These are phyloP conservation scores for Dryas alaskensis DNA, from an alignment of 306 rosid species.

Conservation along the genomic window DNA sequence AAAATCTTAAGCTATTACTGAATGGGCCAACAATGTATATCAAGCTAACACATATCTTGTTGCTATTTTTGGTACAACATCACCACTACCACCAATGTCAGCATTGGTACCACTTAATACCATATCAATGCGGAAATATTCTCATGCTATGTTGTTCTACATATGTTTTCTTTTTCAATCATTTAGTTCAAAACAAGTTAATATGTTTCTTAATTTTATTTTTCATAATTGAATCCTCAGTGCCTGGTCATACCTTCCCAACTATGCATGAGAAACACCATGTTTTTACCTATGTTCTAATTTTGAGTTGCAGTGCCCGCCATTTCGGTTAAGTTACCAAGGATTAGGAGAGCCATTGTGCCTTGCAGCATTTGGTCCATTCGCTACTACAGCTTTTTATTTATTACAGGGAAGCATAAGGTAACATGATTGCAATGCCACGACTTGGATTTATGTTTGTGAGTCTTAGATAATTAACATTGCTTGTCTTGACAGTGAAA, in stretches of 20 bases:
- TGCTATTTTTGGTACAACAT: too few species aligned
- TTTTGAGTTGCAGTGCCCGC: constrained; percentile 71
- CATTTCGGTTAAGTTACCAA: constrained; percentile 83
- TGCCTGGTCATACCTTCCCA: background rate
- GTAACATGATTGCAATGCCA: constrained; percentile 21
- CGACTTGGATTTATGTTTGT: constrained; percentile 2
- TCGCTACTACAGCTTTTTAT: constrained; percentile 79
- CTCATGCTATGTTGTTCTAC: too few species aligned
- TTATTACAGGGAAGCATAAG: constrained; percentile 72
- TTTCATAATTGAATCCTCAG: background rate
- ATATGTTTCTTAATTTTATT: background rate
- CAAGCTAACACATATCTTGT: too few species aligned
- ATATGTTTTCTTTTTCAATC: background rate
- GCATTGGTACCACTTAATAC: background rate
- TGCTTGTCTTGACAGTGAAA: constrained; percentile 43
- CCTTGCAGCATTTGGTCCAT: constrained; percentile 92
- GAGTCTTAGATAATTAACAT: constrained; percentile 18
- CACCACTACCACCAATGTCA: background rate
- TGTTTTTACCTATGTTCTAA: background rate
- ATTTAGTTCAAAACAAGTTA: background rate
- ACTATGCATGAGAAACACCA: background rate
- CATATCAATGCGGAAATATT: background rate
- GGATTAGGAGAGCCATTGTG: constrained; percentile 95
- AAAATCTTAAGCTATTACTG: too few species aligned
- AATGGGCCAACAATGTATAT: too few species aligned